These are phyloP conservation scores for Falciphora oryzae DNA, from an alignment of 2,329 filamentous ascomycete species.

Conservation along the genomic window DNA sequence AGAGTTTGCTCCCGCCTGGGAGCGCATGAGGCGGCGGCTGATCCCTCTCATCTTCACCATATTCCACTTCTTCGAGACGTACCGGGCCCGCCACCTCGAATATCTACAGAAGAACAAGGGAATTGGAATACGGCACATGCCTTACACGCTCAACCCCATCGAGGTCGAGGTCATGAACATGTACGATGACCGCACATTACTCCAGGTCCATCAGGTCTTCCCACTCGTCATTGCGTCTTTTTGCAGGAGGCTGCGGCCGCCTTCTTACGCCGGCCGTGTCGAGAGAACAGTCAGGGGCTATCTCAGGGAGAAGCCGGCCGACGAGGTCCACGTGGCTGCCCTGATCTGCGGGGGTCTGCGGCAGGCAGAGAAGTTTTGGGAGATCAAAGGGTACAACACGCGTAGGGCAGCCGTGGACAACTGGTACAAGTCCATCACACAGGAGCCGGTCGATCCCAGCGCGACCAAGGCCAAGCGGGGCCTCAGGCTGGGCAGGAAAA, in stretches of 20 bases:
- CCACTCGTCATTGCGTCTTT: constrained; percentile 60
- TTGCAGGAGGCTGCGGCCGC: constrained; percentile 54
- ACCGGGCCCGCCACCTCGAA: constrained; percentile 52
- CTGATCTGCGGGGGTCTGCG: constrained; percentile 55
- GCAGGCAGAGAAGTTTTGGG: constrained; percentile 59
- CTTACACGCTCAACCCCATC: constrained; percentile 58
- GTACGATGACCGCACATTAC: constrained; percentile 58
- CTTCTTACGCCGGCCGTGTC: constrained; percentile 58
- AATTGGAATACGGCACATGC: constrained; percentile 42
- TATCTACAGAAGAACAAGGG: constrained; percentile 48
- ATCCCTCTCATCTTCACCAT: constrained; percentile 60
- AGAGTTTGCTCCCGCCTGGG: constrained; percentile 55
- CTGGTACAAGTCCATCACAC: constrained; percentile 50
- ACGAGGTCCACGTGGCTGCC: constrained; percentile 57
- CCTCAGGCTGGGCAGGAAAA: constrained; percentile 53
- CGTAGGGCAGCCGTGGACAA: constrained; percentile 52
- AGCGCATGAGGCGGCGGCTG: constrained; percentile 58
- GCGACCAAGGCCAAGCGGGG: constrained; percentile 45
- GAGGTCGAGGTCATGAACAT: constrained; percentile 56
- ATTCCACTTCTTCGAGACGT: constrained; percentile 64
- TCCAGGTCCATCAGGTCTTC: constrained; percentile 60
- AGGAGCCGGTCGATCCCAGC: constrained; percentile 34
- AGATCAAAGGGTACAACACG: constrained; percentile 59
- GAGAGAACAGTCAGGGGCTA: constrained; percentile 60
- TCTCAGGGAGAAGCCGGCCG: constrained; percentile 54